Conservation (phyloP, 371 early-diverging fungal species). For the Choanephora cucurbitarum region DNA sequence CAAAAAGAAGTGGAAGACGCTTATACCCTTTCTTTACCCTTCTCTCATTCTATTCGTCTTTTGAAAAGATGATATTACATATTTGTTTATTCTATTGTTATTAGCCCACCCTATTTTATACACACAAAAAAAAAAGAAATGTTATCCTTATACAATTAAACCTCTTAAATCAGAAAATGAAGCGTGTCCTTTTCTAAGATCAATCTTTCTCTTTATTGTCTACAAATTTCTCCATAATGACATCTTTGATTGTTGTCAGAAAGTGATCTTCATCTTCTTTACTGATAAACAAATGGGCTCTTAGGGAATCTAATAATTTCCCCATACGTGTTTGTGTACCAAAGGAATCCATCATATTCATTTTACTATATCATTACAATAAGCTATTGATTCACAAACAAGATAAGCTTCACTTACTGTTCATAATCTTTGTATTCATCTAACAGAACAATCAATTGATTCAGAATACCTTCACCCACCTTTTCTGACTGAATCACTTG, state of each 20-base stretch:
- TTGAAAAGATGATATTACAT: too few relatives aligned
- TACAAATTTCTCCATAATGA: constrained; percentile 22
- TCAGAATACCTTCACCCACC: constrained; percentile 46
- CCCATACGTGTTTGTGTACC: constrained; percentile 40
- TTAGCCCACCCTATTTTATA: too few relatives aligned
- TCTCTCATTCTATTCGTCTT: neutral
- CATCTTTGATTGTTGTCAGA: constrained; percentile 36
- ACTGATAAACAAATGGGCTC: constrained; percentile 41
- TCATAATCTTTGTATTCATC: constrained; percentile 58
- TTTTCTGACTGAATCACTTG: constrained; percentile 45
- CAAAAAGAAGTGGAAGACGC: constrained; percentile 1
- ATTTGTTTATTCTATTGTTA: too few relatives aligned
- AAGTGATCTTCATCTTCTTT: constrained; percentile 35
- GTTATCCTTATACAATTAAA: too few relatives aligned
- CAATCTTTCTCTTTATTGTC: constrained; percentile 7
- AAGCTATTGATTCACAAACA: too few relatives aligned
- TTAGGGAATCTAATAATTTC: constrained; percentile 49
- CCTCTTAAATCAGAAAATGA: too few relatives aligned
- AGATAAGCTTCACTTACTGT: constrained; percentile 60
- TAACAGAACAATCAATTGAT: constrained; percentile 48
- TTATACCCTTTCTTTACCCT: neutral
- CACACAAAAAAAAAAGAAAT: too few relatives aligned
- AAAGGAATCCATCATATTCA: constrained; percentile 30
- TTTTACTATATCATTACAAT: constrained; percentile 42
- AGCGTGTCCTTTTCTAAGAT: neutral